Conservation (phyloP, 345 rosid genomes). For the Eucalyptus dawsonii region DNA sequence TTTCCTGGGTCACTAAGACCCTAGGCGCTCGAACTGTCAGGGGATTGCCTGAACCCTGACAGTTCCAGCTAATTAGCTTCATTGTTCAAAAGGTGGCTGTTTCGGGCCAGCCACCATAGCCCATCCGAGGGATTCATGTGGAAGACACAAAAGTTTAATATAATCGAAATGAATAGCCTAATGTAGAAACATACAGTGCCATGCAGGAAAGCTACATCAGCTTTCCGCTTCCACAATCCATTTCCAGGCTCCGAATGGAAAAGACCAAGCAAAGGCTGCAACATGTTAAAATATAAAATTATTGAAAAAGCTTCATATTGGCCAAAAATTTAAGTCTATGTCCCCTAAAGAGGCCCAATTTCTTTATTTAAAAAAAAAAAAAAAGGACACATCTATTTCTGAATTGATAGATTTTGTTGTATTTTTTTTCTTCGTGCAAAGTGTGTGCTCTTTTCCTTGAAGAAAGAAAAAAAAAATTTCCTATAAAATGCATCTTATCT, state of each 20-base stretch:
- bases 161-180: neutral
- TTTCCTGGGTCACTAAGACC: too few relatives aligned
- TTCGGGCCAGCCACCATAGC: too few relatives aligned
- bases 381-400: neutral
- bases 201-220: slow-evolving; percentile 69
- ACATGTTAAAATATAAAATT: neutral
- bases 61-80: too few relatives aligned
- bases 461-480: too few relatives aligned
- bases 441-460: too few relatives aligned
- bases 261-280: slow-evolving; percentile 71
- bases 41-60: too few relatives aligned
- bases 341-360: neutral
- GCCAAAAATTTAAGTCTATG: neutral
- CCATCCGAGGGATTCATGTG: too few relatives aligned
- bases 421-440: neutral
- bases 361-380: neutral
- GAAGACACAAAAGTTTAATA: neutral
- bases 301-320: neutral
- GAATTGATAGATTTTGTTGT: too few relatives aligned
- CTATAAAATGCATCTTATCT: too few relatives aligned
- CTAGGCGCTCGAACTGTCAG: too few relatives aligned
- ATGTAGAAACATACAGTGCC: slow-evolving; percentile 43
- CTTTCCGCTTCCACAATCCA: slow-evolving; percentile 82
- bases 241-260: slow-evolving; percentile 80
- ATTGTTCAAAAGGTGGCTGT: too few relatives aligned